phyloP scores from a whole-genome alignment of 768 basidiomycete species.

The Lactifluus volemus region DNA sequence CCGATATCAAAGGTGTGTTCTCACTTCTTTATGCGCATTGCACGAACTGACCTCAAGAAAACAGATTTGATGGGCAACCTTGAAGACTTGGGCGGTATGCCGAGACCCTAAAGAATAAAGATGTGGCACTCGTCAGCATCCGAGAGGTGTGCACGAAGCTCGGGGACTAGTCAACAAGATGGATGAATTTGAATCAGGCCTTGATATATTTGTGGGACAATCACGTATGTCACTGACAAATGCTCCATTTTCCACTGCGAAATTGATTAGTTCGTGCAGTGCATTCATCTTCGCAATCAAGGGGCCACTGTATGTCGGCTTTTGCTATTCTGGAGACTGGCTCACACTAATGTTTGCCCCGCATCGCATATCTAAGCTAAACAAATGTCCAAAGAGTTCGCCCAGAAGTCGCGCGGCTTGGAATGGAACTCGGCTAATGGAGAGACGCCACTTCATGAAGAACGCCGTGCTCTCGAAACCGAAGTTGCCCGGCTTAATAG shows the following conservation, averaged over 20 bases:
- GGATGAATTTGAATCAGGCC: constrained; percentile 68
- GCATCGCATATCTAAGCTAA: constrained; percentile 46
- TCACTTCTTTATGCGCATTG: neutral
- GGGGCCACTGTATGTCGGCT: constrained; percentile 54
- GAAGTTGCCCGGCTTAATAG: constrained; percentile 48
- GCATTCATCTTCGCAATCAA: constrained; percentile 62
- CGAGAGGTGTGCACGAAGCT: constrained; percentile 51
- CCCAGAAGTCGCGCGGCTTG: constrained; percentile 50
- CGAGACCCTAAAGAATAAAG: constrained; percentile 32
- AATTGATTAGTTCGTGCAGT: constrained; percentile 34
- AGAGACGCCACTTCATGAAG: constrained; percentile 49
- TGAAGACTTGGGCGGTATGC: constrained; percentile 52
- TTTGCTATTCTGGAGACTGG: neutral
- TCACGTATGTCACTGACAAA: constrained; percentile 43
- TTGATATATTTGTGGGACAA: constrained; percentile 77
- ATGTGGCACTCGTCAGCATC: constrained; percentile 43
- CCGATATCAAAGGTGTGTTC: constrained; percentile 63
- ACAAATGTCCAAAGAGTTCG: constrained; percentile 60
- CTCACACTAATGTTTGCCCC: neutral
- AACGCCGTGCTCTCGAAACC: constrained; percentile 42
- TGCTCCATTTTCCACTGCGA: neutral
- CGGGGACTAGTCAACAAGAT: constrained; percentile 63
- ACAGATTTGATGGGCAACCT: constrained; percentile 53
- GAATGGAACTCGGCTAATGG: constrained; percentile 47
- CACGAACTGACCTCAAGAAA: neutral